Evolutionary conservation across 1,284 basidiomycete species (phyloP).

Genomic region (Peniophora sp.): DNA sequence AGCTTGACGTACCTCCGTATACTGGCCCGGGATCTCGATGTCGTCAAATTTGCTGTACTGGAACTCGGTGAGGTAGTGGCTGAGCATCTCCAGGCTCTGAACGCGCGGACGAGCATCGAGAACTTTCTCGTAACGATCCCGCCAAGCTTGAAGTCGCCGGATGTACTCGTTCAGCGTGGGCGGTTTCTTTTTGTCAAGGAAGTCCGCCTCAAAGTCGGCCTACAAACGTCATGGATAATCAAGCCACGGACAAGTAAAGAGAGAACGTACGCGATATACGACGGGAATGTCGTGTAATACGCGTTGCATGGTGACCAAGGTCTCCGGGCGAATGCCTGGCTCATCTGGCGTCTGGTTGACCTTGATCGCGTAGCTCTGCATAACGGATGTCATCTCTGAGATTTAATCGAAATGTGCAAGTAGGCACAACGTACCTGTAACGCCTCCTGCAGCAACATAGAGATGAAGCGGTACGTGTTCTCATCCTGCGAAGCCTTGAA

Average conservation of each 20-base stretch:
- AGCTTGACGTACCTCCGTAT: slow-evolving; percentile 87
- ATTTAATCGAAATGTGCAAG: no score
- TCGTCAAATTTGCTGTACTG: slow-evolving; percentile 98
- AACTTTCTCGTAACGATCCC: slow-evolving; percentile 84
- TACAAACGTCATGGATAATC: slow-evolving; percentile 22
- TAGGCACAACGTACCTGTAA: slow-evolving; percentile 40
- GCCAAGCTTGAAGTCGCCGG: slow-evolving; percentile 84
- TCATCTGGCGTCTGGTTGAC: slow-evolving; percentile 70
- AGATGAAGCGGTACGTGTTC: slow-evolving; percentile 90
- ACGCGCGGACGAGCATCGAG: slow-evolving; percentile 80
- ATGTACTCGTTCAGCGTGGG: slow-evolving; percentile 87
- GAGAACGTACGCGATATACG: slow-evolving; percentile 47
- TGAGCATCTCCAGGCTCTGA: slow-evolving; percentile 85
- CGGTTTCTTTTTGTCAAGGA: slow-evolving; percentile 61
- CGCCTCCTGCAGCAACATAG: slow-evolving; percentile 73
- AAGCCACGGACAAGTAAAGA: not conserved
- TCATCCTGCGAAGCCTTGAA: slow-evolving; percentile 93
- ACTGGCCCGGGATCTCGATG: slow-evolving; percentile 97
- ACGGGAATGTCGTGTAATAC: slow-evolving; percentile 68
- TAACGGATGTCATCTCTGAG: slow-evolving; percentile 13
- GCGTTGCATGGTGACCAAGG: slow-evolving; percentile 57
- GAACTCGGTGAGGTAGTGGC: slow-evolving; percentile 96
- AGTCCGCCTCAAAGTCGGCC: slow-evolving; percentile 91
- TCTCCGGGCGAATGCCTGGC: slow-evolving; percentile 57
- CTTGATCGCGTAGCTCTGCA: slow-evolving; percentile 64